Evolutionary conservation across 2,329 filamentous ascomycete species (phyloP).

Genomic region (Cercospora sp.): DNA sequence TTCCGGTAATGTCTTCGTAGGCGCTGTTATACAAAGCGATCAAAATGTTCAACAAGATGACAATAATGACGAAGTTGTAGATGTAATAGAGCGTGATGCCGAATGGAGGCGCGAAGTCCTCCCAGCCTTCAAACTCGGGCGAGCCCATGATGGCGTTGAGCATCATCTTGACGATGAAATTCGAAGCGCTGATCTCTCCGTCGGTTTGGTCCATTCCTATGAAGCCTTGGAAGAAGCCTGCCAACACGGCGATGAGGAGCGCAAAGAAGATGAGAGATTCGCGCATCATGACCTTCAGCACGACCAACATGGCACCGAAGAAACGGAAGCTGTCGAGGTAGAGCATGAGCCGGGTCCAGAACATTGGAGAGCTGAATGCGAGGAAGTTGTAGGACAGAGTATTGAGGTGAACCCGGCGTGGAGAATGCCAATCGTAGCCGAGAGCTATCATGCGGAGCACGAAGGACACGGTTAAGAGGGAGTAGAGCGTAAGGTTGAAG

Average conservation of each 20-base stretch:
- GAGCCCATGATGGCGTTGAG: constrained; percentile 87
- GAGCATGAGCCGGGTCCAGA: constrained; percentile 88
- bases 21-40: constrained; percentile 97
- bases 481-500: constrained; percentile 84
- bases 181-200: constrained; percentile 60
- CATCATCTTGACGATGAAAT: constrained; percentile 79
- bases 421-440: constrained; percentile 54
- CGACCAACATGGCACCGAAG: constrained; percentile 97
- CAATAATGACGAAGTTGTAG: constrained; percentile 97
- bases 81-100: constrained; percentile 95
- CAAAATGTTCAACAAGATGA: constrained; percentile 88
- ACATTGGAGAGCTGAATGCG: constrained; percentile 91
- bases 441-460: constrained; percentile 77
- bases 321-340: constrained; percentile 93
- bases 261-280: constrained; percentile 93
- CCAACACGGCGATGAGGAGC: constrained; percentile 76
- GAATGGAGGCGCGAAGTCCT: constrained; percentile 87
- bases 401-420: constrained; percentile 64
- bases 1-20: constrained; percentile 89
- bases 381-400: constrained; percentile 89
- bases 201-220: constrained; percentile 86
- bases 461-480: constrained; percentile 75
- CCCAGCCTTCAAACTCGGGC: constrained; percentile 86
- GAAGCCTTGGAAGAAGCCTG: constrained; percentile 91
- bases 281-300: constrained; percentile 71